Evolutionary conservation across 305 asterid genomes (phyloP).

Genomic region (Plantago coronopus): DNA sequence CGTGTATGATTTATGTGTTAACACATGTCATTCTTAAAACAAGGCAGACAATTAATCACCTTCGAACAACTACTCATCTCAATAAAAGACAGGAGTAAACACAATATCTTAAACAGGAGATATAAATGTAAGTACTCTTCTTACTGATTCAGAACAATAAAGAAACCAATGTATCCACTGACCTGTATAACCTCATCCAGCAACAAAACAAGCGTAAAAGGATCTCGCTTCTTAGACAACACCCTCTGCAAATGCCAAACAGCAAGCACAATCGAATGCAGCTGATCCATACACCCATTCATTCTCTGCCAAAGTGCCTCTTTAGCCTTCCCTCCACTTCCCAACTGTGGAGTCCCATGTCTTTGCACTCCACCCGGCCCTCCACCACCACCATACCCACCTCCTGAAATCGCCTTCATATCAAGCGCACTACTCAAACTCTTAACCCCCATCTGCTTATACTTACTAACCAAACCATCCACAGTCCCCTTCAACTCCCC

Average conservation of each 20-base stretch:
- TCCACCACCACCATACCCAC: conserved; percentile 47
- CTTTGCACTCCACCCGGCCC: conserved; percentile 86
- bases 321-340: conserved; percentile 74
- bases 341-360: conserved; percentile 87
- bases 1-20: neutral
- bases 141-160: conserved; percentile 6
- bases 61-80: neutral
- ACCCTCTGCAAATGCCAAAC: conserved; percentile 98
- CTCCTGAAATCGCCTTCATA: conserved; percentile 70
- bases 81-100: neutral
- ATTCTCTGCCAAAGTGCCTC: conserved; percentile 94
- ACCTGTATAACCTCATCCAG: conserved; percentile 93
- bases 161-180: conserved; percentile 15
- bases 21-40: neutral
- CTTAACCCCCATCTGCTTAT: conserved; percentile 71
- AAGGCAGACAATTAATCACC: neutral
- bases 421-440: conserved; percentile 69
- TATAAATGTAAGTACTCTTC: conserved; percentile 2
- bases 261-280: conserved; percentile 73
- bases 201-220: conserved; percentile 81
- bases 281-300: conserved; percentile 77
- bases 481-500: conserved; percentile 87
- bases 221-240: conserved; percentile 89
- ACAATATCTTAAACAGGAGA: conserved; percentile 2
- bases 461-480: conserved; percentile 79